These are phyloP conservation scores for Echium plantagineum DNA, from an alignment of 257 asterid genomes.

Conservation along the genomic window DNA sequence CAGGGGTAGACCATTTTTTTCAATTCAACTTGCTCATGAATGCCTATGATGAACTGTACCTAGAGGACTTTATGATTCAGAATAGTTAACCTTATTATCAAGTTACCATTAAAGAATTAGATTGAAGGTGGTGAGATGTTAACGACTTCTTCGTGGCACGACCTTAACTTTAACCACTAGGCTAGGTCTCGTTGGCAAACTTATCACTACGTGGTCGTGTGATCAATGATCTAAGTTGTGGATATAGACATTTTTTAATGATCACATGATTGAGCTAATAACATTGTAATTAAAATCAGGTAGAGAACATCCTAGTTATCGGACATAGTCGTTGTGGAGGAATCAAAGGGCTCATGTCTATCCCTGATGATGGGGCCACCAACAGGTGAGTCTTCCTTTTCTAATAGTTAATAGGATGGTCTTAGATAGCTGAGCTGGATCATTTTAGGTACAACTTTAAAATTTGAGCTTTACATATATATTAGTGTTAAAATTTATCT, in stretches of 20 bases:
- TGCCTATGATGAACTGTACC: too few relatives aligned
- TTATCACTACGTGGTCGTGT: too few relatives aligned
- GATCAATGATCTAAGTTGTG: background rate
- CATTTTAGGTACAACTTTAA: background rate
- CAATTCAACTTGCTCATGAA: too few relatives aligned
- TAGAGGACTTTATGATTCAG: too few relatives aligned
- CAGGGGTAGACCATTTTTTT: background rate
- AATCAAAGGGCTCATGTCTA: slow-evolving; percentile 81
- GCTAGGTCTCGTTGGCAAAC: too few relatives aligned
- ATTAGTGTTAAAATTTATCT: too few relatives aligned
- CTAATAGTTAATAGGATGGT: background rate
- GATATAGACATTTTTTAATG: background rate
- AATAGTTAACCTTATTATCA: too few relatives aligned
- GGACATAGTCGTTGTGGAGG: slow-evolving; percentile 98
- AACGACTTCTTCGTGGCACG: too few relatives aligned
- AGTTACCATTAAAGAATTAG: too few relatives aligned
- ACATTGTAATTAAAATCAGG: slow-evolving; percentile 22
- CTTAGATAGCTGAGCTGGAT: background rate
- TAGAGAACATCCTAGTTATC: slow-evolving; percentile 71
- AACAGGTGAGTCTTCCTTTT: slow-evolving; percentile 29
- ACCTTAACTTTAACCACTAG: too few relatives aligned
- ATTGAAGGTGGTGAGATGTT: too few relatives aligned
- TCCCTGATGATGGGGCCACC: slow-evolving; percentile 71
- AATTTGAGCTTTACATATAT: background rate
- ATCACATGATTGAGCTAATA: background rate